Base-by-base conservation (phyloP, 2,329 filamentous ascomycete genomes). In the Aplosporella prunicola region DNA sequence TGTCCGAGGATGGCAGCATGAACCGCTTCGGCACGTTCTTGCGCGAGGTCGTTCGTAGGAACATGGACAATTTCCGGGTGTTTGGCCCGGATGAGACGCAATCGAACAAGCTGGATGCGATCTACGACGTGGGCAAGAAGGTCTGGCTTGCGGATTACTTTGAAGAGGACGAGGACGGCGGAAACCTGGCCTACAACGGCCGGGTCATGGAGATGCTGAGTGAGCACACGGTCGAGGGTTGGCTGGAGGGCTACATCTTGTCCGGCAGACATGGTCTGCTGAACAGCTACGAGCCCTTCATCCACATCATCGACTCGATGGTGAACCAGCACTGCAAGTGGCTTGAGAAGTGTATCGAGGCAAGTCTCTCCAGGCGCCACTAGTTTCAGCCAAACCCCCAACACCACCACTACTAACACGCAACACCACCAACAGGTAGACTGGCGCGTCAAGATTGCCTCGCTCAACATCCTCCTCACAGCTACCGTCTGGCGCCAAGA, bases 291-390 rank as follows among this genome's bases (percentile, higher is more conserved):
- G 82, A 88, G 57, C 80, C 82, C 0, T 88, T 88, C 53, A 82
- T 87, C 42, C 81, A 87, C 52, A 76, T 88, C 50, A 85, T 88
- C 49, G 81, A 87, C 58, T 84, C 79, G 1, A 88, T 88, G 82
- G 82, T 88, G 43, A 86, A 85, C 56, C 82, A 85, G 63, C 82
- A 88, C 62, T 85, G 80, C 66, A 88, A 88, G 58, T 87, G 82
- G 82, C 72, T 87, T 34, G 82, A 88, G 57, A 88, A 87, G 63
- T 82, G 77, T 46, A 65, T 78, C n/a, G 82, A 87, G 52, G n/a
- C n/a, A n/a, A n/a, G n/a, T n/a, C n/a, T n/a, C n/a, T n/a, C n/a
- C n/a, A n/a, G n/a, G n/a, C n/a, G n/a, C n/a, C n/a, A n/a, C n/a
- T n/a, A n/a, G n/a, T n/a, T n/a, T n/a, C n/a, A n/a, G n/a, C n/a